Conservation (phyloP, 352 stramenopile genomes). For the Vaucheria bursata region DNA sequence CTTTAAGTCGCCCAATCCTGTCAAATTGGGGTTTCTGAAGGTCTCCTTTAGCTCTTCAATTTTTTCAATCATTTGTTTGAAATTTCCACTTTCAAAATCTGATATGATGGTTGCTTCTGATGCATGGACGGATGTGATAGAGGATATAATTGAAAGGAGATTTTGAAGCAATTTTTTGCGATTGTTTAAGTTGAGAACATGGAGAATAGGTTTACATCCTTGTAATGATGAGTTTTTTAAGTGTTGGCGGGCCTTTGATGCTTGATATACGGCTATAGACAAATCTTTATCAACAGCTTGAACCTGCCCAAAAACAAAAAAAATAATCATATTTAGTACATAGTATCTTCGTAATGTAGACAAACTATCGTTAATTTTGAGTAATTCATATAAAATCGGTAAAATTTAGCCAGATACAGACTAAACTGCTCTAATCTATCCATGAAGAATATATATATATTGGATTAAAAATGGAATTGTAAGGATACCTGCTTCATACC, state of each 20-base stretch:
- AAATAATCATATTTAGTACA: no score
- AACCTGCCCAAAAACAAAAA: no score
- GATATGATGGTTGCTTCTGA: conserved; percentile 12
- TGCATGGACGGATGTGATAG: background rate
- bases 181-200: background rate
- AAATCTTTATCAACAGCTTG: conserved; percentile 36
- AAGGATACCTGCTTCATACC: conserved; percentile 40
- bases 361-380: no score
- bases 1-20: background rate
- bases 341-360: no score
- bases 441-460: no score
- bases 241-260: conserved; percentile 10
- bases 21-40: background rate
- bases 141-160: background rate
- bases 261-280: conserved; percentile 17
- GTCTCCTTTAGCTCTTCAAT: background rate
- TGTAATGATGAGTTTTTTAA: conserved; percentile 13
- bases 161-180: conserved; percentile 2
- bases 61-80: conserved; percentile 10
- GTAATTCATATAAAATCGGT: no score
- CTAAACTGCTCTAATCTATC: no score
- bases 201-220: background rate
- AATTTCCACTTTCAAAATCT: conserved; percentile 14
- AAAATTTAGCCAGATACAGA: no score
- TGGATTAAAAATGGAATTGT: no score